Conservation (phyloP, 441 rosid genomes). For the Erysimum pusillum region DNA sequence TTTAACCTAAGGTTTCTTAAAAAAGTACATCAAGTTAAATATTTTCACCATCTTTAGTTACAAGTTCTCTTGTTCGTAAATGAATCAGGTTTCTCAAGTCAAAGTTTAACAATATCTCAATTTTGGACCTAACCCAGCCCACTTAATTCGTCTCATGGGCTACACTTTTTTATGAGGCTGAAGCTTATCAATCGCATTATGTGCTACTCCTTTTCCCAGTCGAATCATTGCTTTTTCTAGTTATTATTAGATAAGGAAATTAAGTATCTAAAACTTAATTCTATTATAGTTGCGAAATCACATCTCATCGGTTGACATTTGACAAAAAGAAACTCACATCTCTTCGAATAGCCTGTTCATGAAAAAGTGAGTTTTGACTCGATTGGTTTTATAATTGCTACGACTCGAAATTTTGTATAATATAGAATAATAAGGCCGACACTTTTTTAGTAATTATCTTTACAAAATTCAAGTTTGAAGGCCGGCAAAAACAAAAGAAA, state of each 20-base stretch:
- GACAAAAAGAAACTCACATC: background rate
- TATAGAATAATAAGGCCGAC: background rate
- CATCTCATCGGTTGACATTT: conserved; percentile 1
- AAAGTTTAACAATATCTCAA: background rate
- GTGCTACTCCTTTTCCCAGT: no score
- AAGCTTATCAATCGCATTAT: background rate
- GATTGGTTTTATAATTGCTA: background rate
- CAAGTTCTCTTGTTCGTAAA: background rate
- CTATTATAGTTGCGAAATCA: background rate
- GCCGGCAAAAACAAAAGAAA: background rate
- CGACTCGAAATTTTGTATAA: background rate
- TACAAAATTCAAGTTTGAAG: background rate
- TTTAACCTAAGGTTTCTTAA: background rate
- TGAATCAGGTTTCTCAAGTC: background rate
- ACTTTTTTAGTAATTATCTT: background rate
- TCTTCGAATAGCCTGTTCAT: background rate
- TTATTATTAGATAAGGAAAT: background rate
- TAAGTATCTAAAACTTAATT: background rate
- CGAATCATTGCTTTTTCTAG: background rate
- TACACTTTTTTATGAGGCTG: background rate
- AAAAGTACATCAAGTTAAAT: background rate
- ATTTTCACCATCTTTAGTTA: background rate
- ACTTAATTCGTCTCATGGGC: background rate
- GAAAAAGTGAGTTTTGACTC: background rate
- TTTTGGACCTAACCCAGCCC: background rate